A percentile compares a stretch with the other conserved stretches of the same genome.
phyloP scores from a whole-genome alignment of 2,329 filamentous ascomycete genomes.

The Xylaria sp. region DNA sequence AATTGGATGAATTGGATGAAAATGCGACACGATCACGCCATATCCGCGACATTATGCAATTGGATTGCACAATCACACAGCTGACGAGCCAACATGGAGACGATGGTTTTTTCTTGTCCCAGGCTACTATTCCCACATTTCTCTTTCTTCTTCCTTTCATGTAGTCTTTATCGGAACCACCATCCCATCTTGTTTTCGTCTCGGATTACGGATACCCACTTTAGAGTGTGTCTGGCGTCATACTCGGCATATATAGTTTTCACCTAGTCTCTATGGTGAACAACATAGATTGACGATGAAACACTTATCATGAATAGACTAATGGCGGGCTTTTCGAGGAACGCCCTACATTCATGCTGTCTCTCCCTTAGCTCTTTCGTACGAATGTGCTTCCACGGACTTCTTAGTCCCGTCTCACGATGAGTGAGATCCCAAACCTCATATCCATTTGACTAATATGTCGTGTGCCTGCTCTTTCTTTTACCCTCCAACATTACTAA shows the following conservation, averaged over 20 bases:
- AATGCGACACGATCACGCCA: conserved; percentile 44
- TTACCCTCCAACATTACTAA: not conserved
- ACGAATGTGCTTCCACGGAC: not conserved
- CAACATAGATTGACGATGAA: conserved; percentile 11
- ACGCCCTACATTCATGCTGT: conserved; percentile 9
- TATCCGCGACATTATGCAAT: conserved; percentile 45
- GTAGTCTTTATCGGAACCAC: conserved; percentile 6
- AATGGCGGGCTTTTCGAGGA: conserved; percentile 11
- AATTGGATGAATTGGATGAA: conserved; percentile 27
- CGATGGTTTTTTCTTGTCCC: conserved; percentile 16
- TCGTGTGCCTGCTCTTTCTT: not conserved
- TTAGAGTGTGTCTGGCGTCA: conserved; percentile 39
- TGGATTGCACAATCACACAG: conserved; percentile 36
- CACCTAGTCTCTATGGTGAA: conserved; percentile 9
- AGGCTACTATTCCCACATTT: not conserved
- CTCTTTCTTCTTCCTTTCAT: not conserved
- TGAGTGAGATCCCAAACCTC: not conserved
- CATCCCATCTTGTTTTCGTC: conserved; percentile 20
- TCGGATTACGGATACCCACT: conserved; percentile 35
- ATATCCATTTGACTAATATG: not conserved
- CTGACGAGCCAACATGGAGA: conserved; percentile 10
- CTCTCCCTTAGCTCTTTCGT: not conserved
- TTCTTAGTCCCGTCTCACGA: not conserved
- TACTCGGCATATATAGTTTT: conserved; percentile 17
- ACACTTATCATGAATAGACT: conserved; percentile 27